phyloP scores from a whole-genome alignment of 768 basidiomycete species.

The Boletus fagicola region DNA sequence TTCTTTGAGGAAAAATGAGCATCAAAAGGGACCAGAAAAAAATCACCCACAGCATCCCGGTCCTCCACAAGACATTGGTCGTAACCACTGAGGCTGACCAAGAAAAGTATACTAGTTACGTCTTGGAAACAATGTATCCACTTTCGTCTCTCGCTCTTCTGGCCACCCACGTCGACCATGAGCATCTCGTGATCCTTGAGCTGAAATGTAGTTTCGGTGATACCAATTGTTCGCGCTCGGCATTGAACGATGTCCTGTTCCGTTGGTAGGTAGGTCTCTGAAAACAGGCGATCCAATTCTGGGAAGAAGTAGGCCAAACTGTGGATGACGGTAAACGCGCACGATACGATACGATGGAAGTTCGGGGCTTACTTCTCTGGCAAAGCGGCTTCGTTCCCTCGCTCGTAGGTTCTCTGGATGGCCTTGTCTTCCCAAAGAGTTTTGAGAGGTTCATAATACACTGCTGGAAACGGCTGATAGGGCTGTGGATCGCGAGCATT shows the following conservation, averaged over 20 bases:
- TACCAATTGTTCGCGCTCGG: constrained; percentile 86
- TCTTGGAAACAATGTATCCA: constrained; percentile 97
- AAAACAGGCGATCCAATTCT: constrained; percentile 77
- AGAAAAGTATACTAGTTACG: constrained; percentile 88
- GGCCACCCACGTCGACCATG: constrained; percentile 93
- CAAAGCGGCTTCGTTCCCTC: constrained; percentile 88
- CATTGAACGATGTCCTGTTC: constrained; percentile 89
- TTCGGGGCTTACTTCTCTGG: constrained; percentile 75
- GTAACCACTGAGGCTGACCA: constrained; percentile 90
- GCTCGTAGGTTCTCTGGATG: constrained; percentile 70
- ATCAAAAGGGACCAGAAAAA: not conserved
- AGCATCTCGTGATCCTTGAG: constrained; percentile 80
- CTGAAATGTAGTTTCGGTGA: constrained; percentile 83
- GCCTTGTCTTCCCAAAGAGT: constrained; percentile 74
- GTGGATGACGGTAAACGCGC: constrained; percentile 3
- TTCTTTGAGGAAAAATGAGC: constrained; percentile 49
- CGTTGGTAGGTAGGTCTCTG: constrained; percentile 64
- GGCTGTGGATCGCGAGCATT: constrained; percentile 71
- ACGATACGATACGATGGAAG: not conserved
- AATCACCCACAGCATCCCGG: constrained; percentile 70
- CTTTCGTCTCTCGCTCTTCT: constrained; percentile 89
- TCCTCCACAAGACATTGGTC: constrained; percentile 95
- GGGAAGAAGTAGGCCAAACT: constrained; percentile 78
- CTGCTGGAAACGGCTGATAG: constrained; percentile 72
- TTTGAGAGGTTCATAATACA: constrained; percentile 65